Evolutionary conservation across 345 rosid species (phyloP).

Genomic region (Eucalyptus microcorys): DNA sequence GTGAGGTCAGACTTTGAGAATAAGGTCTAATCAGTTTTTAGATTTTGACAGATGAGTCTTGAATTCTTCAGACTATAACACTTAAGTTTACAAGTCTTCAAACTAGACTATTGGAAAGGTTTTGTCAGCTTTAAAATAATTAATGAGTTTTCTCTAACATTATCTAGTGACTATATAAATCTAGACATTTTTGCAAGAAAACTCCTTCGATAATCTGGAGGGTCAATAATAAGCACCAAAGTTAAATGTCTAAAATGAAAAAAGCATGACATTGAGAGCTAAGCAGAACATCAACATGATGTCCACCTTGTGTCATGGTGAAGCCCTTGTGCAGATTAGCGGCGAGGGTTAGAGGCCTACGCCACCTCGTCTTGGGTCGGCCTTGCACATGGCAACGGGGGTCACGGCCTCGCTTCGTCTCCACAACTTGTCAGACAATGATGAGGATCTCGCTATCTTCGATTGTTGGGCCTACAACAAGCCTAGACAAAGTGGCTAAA

Average conservation of each 20-base stretch:
- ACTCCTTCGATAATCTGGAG: neutral
- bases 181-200: neutral
- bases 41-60: no score
- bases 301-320: neutral
- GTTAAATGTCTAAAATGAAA: neutral
- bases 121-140: no score
- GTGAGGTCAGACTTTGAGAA: no score
- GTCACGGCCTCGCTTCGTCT: neutral
- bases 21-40: no score
- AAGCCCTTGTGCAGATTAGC: neutral
- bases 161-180: neutral
- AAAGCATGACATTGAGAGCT: neutral
- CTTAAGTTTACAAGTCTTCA: no score
- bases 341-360: neutral
- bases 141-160: no score
- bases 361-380: neutral
- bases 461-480: neutral
- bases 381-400: neutral
- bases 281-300: neutral
- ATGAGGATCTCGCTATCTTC: neutral
- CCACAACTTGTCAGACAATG: neutral
- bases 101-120: no score
- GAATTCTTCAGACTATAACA: no score
- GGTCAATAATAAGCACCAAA: neutral
- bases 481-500: neutral